These are phyloP conservation scores for Quercus bicolor DNA, from an alignment of 306 rosid species.

Conservation along the genomic window DNA sequence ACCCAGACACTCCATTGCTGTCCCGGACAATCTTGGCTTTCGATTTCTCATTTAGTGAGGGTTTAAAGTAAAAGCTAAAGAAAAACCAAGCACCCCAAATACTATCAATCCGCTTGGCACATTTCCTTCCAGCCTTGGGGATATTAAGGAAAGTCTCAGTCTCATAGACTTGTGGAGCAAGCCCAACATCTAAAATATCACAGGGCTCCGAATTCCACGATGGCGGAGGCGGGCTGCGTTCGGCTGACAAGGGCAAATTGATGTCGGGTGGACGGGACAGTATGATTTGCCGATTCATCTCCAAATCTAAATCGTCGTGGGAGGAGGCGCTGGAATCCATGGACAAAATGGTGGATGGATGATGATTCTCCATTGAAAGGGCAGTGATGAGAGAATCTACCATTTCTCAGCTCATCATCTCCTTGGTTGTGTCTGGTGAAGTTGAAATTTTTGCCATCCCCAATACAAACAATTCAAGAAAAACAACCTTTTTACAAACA, in stretches of 20 bases:
- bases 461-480: slow-evolving; percentile 50
- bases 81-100: slow-evolving; percentile 99
- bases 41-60: slow-evolving; percentile 64
- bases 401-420: slow-evolving; percentile 58
- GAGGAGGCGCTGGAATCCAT: slow-evolving; percentile 96
- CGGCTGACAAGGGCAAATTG: slow-evolving; percentile 76
- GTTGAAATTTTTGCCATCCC: slow-evolving; percentile 49
- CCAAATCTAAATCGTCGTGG: slow-evolving; percentile 85
- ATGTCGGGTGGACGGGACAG: slow-evolving; percentile 79
- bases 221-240: slow-evolving; percentile 75
- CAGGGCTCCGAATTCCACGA: slow-evolving; percentile 68
- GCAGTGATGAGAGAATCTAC: slow-evolving; percentile 66
- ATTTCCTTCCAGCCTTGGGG: slow-evolving; percentile 77
- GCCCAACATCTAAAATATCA: slow-evolving; percentile 76
- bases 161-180: slow-evolving; percentile 74
- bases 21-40: slow-evolving; percentile 75
- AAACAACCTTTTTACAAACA: slow-evolving; percentile 49
- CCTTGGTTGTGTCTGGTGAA: slow-evolving; percentile 42
- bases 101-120: slow-evolving; percentile 74
- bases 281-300: slow-evolving; percentile 72
- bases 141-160: slow-evolving; percentile 58
- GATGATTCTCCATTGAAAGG: slow-evolving; percentile 87
- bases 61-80: slow-evolving; percentile 89
- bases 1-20: slow-evolving; percentile 68
- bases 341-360: slow-evolving; percentile 76